Percentiles rank a stretch among this genome's conserved stretches.
phyloP scores from a whole-genome alignment of 2,329 filamentous ascomycete genomes.

The Ascomycota sp. region DNA sequence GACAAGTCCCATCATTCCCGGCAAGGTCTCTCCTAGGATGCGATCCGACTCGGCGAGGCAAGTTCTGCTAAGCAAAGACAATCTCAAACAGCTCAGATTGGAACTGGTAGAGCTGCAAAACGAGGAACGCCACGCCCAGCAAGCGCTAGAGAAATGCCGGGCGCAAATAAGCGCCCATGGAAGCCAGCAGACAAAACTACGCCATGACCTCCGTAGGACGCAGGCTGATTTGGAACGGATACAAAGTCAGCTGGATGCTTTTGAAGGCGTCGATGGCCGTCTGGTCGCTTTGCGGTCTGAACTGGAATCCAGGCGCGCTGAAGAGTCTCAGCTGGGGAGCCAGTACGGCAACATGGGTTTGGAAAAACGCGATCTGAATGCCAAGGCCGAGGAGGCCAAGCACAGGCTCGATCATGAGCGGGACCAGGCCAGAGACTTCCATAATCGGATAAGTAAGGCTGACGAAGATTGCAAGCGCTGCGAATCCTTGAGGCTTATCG shows the following conservation, averaged over 20 bases:
- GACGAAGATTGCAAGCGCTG: slow-evolving; percentile 28
- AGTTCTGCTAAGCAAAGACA: slow-evolving; percentile 30
- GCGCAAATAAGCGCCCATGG: slow-evolving; percentile 24
- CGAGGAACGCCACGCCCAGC: slow-evolving; percentile 24
- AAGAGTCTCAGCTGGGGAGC: slow-evolving; percentile 27
- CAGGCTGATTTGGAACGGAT: slow-evolving; percentile 32
- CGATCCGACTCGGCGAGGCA: slow-evolving; percentile 54
- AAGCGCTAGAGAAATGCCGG: slow-evolving; percentile 26
- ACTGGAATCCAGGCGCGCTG: slow-evolving; percentile 31
- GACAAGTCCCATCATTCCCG: slow-evolving; percentile 24
- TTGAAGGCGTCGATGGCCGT: slow-evolving; percentile 46
- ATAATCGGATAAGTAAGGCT: slow-evolving; percentile 31
- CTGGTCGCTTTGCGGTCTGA: slow-evolving; percentile 37
- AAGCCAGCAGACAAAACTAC: slow-evolving; percentile 17
- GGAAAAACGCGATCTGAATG: slow-evolving; percentile 26
- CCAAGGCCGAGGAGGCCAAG: slow-evolving; percentile 19
- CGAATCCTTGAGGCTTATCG: slow-evolving; percentile 27
- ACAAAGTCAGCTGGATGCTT: slow-evolving; percentile 41
- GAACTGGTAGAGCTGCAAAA: slow-evolving; percentile 32
- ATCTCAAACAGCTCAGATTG: slow-evolving; percentile 29
- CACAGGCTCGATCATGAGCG: slow-evolving; percentile 12
- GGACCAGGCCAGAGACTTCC: slow-evolving; percentile 18
- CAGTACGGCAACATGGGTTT: slow-evolving; percentile 32
- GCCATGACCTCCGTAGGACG: slow-evolving; percentile 34
- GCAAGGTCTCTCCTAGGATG: slow-evolving; percentile 45